Base-by-base conservation (phyloP, 2,329 filamentous ascomycete genomes). In the Xylaria hypoxylon region DNA sequence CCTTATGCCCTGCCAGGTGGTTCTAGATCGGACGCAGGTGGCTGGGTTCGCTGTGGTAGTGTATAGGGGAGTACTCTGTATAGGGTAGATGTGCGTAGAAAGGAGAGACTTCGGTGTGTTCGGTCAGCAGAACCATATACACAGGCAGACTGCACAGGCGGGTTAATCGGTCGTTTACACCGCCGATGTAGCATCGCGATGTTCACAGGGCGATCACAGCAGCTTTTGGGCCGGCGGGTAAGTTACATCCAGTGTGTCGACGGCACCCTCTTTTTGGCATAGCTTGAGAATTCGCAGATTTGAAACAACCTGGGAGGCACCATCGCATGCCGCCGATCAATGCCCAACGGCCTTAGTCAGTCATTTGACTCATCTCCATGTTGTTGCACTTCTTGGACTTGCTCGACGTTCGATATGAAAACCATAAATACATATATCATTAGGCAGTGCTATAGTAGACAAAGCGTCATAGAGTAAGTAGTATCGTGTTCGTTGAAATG, bases 311-410 rank as follows among this genome's bases (percentile, higher is more conserved):
- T 26, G 68, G 60, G 72, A 68, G 67, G 58, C 71, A 67, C 70
- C 68, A 72, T 73, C 67, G 69, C 72, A 70, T 70, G 72, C 72
- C 72, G 72, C 72, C 73, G 59, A 72, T 73, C 74, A 74, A 75
- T 71, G 65, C 66, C 65, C 62, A 65, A 60, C 59, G 44, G 33
- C 59, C 33, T 62, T 22, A 51, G 22, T 59, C 22, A 22, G 57
- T 47, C 19, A 19, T 57, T 55, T 52, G 28, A 40, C 50, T 26
- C 22, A 24, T 44, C 38, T n/a, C 42, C 51, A 13, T 15, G 11
- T 24, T 8, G 26, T 17, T 53, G 15, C n/a, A 19, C 33, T 45
- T 19, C 24, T 19, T 17, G 24, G 33, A 22, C 3, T 7, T 62
- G 17, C 51, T 24, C n/a, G 1, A 47, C 8, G 28, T 35, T 60